A percentile compares a stretch with the other conserved stretches of the same genome.
phyloP scores from a whole-genome alignment of 108 stramenopile species.

The Fragilariopsis cylindrus region DNA sequence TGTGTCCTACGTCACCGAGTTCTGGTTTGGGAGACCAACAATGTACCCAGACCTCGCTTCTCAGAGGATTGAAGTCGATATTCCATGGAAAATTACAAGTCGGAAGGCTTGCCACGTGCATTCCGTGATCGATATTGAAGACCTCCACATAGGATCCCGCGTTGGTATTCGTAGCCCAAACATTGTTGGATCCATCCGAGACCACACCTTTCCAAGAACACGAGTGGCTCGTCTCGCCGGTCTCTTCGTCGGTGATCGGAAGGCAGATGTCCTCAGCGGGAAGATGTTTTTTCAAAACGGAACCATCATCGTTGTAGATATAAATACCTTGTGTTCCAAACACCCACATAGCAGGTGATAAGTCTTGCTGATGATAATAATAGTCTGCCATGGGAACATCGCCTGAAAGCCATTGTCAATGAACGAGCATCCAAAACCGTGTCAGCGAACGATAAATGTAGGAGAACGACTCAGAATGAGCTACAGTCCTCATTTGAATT shows the following conservation, averaged over 20 bases:
- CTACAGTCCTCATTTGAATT: too few relatives aligned
- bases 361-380: constrained; percentile 3
- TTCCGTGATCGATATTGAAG: background rate
- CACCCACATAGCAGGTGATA: constrained; percentile 5
- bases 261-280: constrained; percentile 8
- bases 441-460: too few relatives aligned
- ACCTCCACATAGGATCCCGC: constrained; percentile 4
- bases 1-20: constrained; percentile 2
- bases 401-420: background rate
- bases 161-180: constrained; percentile 7
- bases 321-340: constrained; percentile 5
- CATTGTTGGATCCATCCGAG: constrained; percentile 9
- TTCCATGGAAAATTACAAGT: constrained; percentile 6
- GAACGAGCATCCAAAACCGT: too few relatives aligned
- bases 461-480: too few relatives aligned
- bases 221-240: constrained; percentile 4
- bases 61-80: constrained; percentile 4
- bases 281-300: background rate
- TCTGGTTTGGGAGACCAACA: constrained; percentile 3
- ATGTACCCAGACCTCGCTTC: constrained; percentile 7
- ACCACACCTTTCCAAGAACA: constrained; percentile 2
- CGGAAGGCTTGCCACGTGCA: constrained; percentile 1
- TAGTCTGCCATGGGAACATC: constrained; percentile 11
- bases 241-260: constrained; percentile 8
- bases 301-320: constrained; percentile 8